phyloP scores from a whole-genome alignment of 176 grass and related monocot genomes.

The Tillandsia leiboldiana region DNA sequence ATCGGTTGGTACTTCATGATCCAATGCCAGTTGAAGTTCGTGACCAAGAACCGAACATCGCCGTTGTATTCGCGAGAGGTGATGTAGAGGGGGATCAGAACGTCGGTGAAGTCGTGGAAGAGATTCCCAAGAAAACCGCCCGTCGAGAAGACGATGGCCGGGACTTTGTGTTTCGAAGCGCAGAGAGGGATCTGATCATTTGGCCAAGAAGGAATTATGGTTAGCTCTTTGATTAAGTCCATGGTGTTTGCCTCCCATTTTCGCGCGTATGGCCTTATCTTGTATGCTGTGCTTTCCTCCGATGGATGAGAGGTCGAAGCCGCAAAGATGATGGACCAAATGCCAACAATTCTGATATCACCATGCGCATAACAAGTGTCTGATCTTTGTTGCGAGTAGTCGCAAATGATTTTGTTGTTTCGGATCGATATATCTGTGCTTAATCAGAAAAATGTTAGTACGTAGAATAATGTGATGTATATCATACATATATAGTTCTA shows the following conservation, averaged over 20 bases:
- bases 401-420: constrained; percentile 21
- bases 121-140: constrained; percentile 54
- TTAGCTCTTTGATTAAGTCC: constrained; percentile 30
- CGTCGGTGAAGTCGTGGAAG: constrained; percentile 64
- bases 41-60: constrained; percentile 47
- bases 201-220: background rate
- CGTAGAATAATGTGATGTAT: background rate
- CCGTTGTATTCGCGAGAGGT: constrained; percentile 39
- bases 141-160: constrained; percentile 53
- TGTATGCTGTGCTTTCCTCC: constrained; percentile 12
- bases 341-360: constrained; percentile 28
- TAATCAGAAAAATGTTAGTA: background rate
- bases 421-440: constrained; percentile 4
- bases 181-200: constrained; percentile 9
- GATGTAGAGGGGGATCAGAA: constrained; percentile 59
- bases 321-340: constrained; percentile 13
- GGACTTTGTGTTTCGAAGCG: constrained; percentile 36
- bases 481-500: background rate
- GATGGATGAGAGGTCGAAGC: constrained; percentile 5
- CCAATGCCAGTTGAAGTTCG: constrained; percentile 47
- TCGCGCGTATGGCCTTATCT: constrained; percentile 28
- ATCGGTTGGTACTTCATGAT: constrained; percentile 44
- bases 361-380: constrained; percentile 29
- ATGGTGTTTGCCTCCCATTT: constrained; percentile 39
- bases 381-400: constrained; percentile 30